phyloP scores from a whole-genome alignment of 352 stramenopile species.

The Blastocystis sp. region DNA sequence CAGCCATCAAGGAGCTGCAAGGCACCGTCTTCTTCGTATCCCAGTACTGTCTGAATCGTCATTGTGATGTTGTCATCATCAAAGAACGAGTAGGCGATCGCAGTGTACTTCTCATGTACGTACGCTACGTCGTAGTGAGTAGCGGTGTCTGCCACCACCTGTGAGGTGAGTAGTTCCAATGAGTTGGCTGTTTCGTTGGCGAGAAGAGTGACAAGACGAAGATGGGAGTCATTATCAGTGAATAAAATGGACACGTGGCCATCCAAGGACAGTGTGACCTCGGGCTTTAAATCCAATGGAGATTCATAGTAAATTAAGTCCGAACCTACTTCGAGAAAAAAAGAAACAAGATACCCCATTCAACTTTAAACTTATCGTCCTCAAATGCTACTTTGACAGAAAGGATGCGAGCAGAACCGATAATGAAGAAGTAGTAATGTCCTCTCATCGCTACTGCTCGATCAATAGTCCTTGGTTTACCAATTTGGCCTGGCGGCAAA shows the following conservation, averaged over 20 bases:
- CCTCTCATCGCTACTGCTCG: not conserved
- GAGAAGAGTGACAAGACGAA: not conserved
- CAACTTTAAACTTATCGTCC: not conserved
- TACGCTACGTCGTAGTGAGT: not conserved
- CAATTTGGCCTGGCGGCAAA: not conserved
- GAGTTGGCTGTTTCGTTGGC: not conserved
- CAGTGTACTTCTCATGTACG: not conserved
- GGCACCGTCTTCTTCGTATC: not conserved
- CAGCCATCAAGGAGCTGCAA: not conserved
- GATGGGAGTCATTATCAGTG: slow-evolving; percentile 30
- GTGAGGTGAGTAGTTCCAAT: not conserved
- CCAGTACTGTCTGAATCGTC: not conserved
- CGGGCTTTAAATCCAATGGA: not conserved
- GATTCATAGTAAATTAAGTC: not conserved
- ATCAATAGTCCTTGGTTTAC: slow-evolving; percentile 6
- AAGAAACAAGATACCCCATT: not conserved
- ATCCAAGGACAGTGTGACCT: not conserved
- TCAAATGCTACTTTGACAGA: not conserved
- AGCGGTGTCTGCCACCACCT: not conserved
- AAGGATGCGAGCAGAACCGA: not conserved
- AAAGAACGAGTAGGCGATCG: not conserved
- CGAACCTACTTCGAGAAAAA: not conserved
- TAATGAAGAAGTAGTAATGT: not conserved
- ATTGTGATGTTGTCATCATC: not conserved
- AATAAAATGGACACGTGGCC: slow-evolving; percentile 12